A percentile compares a stretch with the other conserved stretches of the same genome.
Evolutionary conservation across 2,329 filamentous ascomycete species (phyloP).

Genomic region (Calonectria crousiana): DNA sequence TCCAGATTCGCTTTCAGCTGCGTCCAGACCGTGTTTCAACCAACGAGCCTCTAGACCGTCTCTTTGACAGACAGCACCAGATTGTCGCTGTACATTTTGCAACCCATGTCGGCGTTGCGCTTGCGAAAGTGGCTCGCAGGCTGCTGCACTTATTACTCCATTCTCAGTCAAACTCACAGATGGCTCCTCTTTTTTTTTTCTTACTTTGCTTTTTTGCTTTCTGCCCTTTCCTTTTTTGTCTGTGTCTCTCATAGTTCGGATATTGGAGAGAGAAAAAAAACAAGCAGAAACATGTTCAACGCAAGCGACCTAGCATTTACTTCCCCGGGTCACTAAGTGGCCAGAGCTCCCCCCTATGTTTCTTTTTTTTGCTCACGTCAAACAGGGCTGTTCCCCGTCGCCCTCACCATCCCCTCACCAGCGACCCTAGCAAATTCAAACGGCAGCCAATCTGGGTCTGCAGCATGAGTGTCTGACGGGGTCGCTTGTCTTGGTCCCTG

Average conservation of each 20-base stretch:
- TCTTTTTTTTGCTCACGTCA: conserved; percentile 10
- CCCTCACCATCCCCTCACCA: conserved; percentile 10
- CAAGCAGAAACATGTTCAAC: conserved; percentile 1
- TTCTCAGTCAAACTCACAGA: background rate
- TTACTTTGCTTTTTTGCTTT: too few relatives aligned
- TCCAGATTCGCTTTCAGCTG: conserved; percentile 1
- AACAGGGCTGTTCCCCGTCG: conserved; percentile 8
- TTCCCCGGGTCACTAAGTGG: background rate
- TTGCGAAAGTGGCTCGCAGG: background rate
- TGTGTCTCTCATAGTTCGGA: background rate
- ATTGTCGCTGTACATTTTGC: background rate
- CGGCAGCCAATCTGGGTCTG: background rate
- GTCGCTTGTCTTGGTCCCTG: background rate
- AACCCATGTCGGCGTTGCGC: background rate
- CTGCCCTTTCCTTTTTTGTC: background rate
- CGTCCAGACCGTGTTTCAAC: conserved; percentile 2
- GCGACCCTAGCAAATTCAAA: background rate
- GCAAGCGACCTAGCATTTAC: background rate
- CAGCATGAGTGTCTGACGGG: background rate
- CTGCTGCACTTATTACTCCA: background rate
- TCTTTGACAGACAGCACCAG: background rate
- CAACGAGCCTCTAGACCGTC: background rate
- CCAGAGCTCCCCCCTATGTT: background rate
- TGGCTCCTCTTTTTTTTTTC: background rate
- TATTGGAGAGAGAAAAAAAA: background rate